phyloP scores from a whole-genome alignment of 2,329 filamentous ascomycete species.

The Fusarium fujikuroi region DNA sequence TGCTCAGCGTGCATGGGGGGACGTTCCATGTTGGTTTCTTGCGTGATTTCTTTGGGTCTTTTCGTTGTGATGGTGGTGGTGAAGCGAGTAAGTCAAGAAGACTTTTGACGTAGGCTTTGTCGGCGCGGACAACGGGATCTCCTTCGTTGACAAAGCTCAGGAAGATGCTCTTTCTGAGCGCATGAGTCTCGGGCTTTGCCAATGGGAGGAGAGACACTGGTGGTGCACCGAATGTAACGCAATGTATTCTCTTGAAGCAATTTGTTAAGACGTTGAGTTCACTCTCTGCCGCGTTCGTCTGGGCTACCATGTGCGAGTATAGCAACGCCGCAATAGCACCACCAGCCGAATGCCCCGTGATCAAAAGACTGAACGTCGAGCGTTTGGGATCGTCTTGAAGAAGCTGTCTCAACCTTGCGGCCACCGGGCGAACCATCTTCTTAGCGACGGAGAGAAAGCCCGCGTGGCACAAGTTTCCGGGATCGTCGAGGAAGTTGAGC shows the following conservation, averaged over 20 bases:
- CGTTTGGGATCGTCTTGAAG: slow-evolving; percentile 77
- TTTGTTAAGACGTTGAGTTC: slow-evolving; percentile 76
- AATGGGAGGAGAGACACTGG: slow-evolving; percentile 79
- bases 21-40: slow-evolving; percentile 69
- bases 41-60: slow-evolving; percentile 18
- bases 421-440: slow-evolving; percentile 79
- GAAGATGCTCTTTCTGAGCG: slow-evolving; percentile 75
- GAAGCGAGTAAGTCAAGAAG: slow-evolving; percentile 76
- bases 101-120: slow-evolving; percentile 78
- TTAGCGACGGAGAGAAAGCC: slow-evolving; percentile 82
- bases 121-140: slow-evolving; percentile 81
- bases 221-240: slow-evolving; percentile 86
- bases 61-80: slow-evolving; percentile 53
- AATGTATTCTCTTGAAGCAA: slow-evolving; percentile 83
- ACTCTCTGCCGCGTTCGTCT: slow-evolving; percentile 63
- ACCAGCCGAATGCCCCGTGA: slow-evolving; percentile 88
- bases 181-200: slow-evolving; percentile 61
- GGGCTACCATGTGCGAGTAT: slow-evolving; percentile 82
- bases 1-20: slow-evolving; percentile 73
- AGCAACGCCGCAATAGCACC: slow-evolving; percentile 84
- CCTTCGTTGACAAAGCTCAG: slow-evolving; percentile 87
- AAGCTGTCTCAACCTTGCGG: slow-evolving; percentile 73
- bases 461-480: slow-evolving; percentile 80
- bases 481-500: slow-evolving; percentile 78
- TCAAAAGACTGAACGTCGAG: slow-evolving; percentile 74